Percentiles rank a stretch among this genome's conserved stretches.
These are phyloP conservation scores for Lactarius sp. DNA, from an alignment of 768 basidiomycete species.

Conservation along the genomic window DNA sequence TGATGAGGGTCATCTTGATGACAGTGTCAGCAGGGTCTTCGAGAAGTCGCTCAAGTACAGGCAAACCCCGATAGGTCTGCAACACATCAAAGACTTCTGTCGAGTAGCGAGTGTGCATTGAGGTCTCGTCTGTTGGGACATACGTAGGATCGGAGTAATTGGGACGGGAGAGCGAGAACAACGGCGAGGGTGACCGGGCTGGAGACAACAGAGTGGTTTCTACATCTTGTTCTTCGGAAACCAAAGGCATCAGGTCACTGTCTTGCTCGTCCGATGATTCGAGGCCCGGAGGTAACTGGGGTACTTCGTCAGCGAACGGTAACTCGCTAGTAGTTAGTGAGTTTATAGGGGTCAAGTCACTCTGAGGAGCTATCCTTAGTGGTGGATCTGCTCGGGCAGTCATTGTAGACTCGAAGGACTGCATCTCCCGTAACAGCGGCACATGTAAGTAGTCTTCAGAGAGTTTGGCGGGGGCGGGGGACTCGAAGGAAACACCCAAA, in stretches of 20 bases:
- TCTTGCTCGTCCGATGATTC: conserved; percentile 16
- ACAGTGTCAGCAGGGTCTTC: conserved; percentile 55
- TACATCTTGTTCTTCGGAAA: conserved; percentile 16
- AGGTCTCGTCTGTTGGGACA: conserved; percentile 43
- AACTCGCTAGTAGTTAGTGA: not conserved
- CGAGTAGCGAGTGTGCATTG: conserved; percentile 58
- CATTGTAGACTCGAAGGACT: conserved; percentile 78
- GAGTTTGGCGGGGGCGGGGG: conserved; percentile 50
- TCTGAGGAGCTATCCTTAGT: not conserved
- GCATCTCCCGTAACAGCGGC: conserved; percentile 72
- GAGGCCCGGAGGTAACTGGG: conserved; percentile 7
- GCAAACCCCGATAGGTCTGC: conserved; percentile 74
- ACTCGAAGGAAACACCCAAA: conserved; percentile 53
- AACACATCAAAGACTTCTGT: conserved; percentile 76
- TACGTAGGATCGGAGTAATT: conserved; percentile 28
- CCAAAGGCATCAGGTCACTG: conserved; percentile 8
- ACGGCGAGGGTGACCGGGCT: conserved; percentile 14
- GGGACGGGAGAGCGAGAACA: conserved; percentile 18
- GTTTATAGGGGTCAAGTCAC: not conserved
- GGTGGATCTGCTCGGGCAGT: conserved; percentile 59
- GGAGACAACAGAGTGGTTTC: not conserved
- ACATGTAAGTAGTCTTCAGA: conserved; percentile 35
- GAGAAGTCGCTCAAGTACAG: conserved; percentile 61
- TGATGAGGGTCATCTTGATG: conserved; percentile 63
- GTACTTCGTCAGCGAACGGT: conserved; percentile 1